phyloP scores from a whole-genome alignment of 371 early-diverging fungal species.

The Encephalitozoon cuniculi region DNA sequence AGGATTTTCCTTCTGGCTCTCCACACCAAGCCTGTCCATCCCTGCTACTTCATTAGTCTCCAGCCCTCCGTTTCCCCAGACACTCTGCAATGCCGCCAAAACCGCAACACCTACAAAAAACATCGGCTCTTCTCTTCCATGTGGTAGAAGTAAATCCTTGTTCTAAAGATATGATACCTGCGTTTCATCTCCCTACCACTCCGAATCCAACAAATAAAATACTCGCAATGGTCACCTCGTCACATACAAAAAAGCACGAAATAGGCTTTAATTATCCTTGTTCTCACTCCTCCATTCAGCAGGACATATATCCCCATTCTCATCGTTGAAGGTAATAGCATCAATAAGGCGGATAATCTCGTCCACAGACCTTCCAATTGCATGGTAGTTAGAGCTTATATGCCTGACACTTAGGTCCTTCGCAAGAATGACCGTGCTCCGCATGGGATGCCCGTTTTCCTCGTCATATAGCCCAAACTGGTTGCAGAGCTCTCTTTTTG shows the following conservation, averaged over 20 bases:
- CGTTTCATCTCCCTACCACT: not conserved
- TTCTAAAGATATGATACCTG: not conserved
- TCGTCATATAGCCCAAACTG: slow-evolving; percentile 72
- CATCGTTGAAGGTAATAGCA: slow-evolving; percentile 73
- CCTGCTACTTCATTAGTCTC: not conserved
- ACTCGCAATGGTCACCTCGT: not conserved
- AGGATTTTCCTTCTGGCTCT: not conserved
- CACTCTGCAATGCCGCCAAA: not conserved
- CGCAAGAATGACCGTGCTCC: slow-evolving; percentile 76
- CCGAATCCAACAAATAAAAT: not conserved
- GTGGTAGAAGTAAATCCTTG: not conserved
- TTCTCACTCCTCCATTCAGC: slow-evolving; percentile 49
- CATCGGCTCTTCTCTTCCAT: not conserved
- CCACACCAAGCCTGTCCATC: not conserved
- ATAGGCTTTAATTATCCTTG: not conserved
- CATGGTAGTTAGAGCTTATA: slow-evolving; percentile 69
- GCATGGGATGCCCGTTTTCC: slow-evolving; percentile 61
- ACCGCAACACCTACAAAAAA: not conserved
- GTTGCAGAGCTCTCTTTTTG: slow-evolving; percentile 70
- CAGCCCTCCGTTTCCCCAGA: not conserved
- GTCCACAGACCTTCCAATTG: slow-evolving; percentile 82
- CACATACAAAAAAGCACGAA: not conserved
- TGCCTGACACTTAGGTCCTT: slow-evolving; percentile 68
- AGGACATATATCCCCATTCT: slow-evolving; percentile 65
- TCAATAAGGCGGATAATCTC: slow-evolving; percentile 83